phyloP scores from a whole-genome alignment of 352 stramenopile species.

The Phytopythium vexans region DNA sequence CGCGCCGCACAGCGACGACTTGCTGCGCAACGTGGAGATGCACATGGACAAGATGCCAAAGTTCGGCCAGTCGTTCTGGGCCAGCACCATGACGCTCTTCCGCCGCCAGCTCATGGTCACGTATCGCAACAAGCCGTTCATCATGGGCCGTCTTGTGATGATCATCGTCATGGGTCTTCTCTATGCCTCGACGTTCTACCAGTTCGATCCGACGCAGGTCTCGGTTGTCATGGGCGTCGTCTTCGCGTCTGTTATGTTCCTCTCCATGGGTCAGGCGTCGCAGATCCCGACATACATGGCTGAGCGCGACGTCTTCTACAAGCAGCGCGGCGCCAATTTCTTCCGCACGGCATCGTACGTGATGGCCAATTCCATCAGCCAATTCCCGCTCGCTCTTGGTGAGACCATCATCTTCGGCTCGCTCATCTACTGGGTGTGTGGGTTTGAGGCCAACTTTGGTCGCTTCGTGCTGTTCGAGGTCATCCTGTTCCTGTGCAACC shows the following conservation, averaged over 20 bases:
- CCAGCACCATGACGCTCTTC: conserved; percentile 27
- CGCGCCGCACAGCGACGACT: conserved; percentile 13
- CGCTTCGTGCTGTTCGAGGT: conserved; percentile 39
- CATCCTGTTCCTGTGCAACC: conserved; percentile 38
- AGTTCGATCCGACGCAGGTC: conserved; percentile 1
- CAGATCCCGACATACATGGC: conserved; percentile 61
- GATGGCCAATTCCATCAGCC: conserved; percentile 28
- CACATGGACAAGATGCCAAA: conserved; percentile 12
- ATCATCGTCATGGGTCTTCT: conserved; percentile 1
- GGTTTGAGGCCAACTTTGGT: conserved; percentile 27
- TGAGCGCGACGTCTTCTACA: conserved; percentile 59
- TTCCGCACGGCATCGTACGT: conserved; percentile 71
- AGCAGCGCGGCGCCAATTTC: conserved; percentile 77
- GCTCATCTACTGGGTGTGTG: conserved; percentile 81
- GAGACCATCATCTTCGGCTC: conserved; percentile 77
- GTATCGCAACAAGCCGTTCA: conserved; percentile 41
- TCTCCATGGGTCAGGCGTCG: conserved; percentile 52
- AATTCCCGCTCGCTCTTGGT: conserved; percentile 33
- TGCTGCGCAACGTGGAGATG: conserved; percentile 13
- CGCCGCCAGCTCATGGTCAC: conserved; percentile 59
- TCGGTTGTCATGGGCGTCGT: conserved; percentile 25
- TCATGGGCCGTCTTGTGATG: not conserved
- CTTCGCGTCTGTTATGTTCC: conserved; percentile 70
- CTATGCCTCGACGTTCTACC: conserved; percentile 2
- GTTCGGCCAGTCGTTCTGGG: conserved; percentile 33